Conservation (phyloP, 2,329 filamentous ascomycete species). For the Waltergamsia citrina region DNA sequence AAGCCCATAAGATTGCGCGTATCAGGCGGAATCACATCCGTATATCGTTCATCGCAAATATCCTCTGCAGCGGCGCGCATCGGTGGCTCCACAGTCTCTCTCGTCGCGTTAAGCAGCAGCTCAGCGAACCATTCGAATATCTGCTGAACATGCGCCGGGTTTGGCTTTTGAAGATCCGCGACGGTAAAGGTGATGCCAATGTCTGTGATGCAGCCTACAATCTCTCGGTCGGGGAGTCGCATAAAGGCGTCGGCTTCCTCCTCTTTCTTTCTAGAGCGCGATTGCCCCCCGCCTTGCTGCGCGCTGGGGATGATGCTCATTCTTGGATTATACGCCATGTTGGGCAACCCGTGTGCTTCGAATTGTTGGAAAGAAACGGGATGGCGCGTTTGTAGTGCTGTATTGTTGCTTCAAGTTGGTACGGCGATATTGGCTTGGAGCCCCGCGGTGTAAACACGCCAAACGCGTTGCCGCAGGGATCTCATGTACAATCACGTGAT, state of each 20-base stretch:
- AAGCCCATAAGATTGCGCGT: slow-evolving; percentile 94
- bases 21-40: slow-evolving; percentile 78
- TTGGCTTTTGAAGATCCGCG: slow-evolving; percentile 85
- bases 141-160: slow-evolving; percentile 89
- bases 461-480: slow-evolving; percentile 3
- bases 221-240: slow-evolving; percentile 61
- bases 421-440: not conserved
- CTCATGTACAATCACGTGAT: not conserved
- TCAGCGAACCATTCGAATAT: slow-evolving; percentile 98
- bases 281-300: slow-evolving; percentile 32
- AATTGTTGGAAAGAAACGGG: not conserved
- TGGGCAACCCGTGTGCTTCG: slow-evolving; percentile 7
- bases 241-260: slow-evolving; percentile 51
- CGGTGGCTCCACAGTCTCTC: slow-evolving; percentile 86
- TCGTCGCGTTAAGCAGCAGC: slow-evolving; percentile 84
- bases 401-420: not conserved
- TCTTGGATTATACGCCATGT: slow-evolving; percentile 49
- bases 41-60: slow-evolving; percentile 71
- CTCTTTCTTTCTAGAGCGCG: slow-evolving; percentile 47
- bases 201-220: slow-evolving; percentile 93
- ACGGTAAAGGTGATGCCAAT: slow-evolving; percentile 86
- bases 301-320: slow-evolving; percentile 50
- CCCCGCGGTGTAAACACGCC: slow-evolving; percentile 1
- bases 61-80: slow-evolving; percentile 91
- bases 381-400: no score